Conservation (phyloP, 805 yeast genomes). For the Cyberlindnera bimundalis region DNA sequence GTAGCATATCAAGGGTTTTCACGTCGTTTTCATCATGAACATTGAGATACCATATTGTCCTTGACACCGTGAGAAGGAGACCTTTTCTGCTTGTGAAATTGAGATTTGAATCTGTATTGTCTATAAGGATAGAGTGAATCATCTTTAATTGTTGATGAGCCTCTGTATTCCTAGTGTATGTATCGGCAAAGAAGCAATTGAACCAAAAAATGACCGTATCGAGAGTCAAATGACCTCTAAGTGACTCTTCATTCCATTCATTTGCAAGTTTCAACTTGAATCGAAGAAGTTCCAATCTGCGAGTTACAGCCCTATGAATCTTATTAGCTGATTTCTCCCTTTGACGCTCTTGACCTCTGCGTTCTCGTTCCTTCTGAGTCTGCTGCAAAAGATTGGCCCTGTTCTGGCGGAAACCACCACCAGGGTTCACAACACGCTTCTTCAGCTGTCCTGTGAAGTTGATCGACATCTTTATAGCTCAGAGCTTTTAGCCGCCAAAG, state of each 20-base stretch:
- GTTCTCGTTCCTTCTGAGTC: slow-evolving; percentile 62
- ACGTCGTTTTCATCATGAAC: slow-evolving; percentile 2
- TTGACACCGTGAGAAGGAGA: slow-evolving; percentile 10
- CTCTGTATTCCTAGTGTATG: slow-evolving; percentile 13
- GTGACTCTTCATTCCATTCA: slow-evolving; percentile 18
- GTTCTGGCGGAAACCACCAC: slow-evolving; percentile 34
- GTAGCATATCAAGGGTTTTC: slow-evolving; percentile 3
- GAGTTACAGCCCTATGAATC: slow-evolving; percentile 49
- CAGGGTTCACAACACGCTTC: slow-evolving; percentile 59
- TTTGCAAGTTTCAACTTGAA: slow-evolving; percentile 24
- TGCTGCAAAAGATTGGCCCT: slow-evolving; percentile 50
- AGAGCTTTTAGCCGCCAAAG: too few species aligned
- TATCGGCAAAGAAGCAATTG: slow-evolving; percentile 30
- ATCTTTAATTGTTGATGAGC: slow-evolving; percentile 9
- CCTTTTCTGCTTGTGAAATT: slow-evolving; percentile 2
- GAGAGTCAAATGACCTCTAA: slow-evolving; percentile 1
- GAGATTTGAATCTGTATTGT: background rate
- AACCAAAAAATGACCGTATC: slow-evolving; percentile 23
- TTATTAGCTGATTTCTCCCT: slow-evolving; percentile 45
- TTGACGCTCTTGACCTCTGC: slow-evolving; percentile 54
- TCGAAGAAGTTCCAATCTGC: slow-evolving; percentile 33
- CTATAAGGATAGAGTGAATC: slow-evolving; percentile 4
- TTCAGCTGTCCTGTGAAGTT: slow-evolving; percentile 61
- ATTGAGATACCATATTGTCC: slow-evolving; percentile 7
- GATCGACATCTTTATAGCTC: slow-evolving; percentile 10